Conservation (phyloP, 202 grass and related monocot species). For the Hordeum pubiflorum region DNA sequence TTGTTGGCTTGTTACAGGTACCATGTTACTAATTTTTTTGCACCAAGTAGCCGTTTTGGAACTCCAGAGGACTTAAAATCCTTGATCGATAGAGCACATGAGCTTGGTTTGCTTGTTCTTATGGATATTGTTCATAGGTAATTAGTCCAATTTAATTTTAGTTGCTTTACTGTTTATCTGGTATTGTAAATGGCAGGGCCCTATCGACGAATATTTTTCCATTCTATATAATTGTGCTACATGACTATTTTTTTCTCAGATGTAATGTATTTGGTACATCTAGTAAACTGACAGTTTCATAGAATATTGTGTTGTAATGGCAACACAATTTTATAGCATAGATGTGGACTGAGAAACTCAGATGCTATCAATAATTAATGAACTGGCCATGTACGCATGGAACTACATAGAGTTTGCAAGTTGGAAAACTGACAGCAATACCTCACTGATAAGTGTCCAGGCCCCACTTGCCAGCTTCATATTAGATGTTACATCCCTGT, state of each 20-base stretch:
- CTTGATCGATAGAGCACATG: constrained; percentile 91
- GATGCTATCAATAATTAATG: background rate
- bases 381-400: background rate
- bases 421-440: background rate
- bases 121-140: constrained; percentile 99
- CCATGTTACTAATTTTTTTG: constrained; percentile 98
- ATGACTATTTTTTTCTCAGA: background rate
- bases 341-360: background rate
- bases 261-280: constrained; percentile 11
- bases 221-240: background rate
- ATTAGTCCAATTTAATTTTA: constrained; percentile 21
- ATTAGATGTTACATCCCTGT: background rate
- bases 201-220: background rate
- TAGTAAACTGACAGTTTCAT: background rate
- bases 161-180: constrained; percentile 14
- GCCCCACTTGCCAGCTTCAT: background rate
- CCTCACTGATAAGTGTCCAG: background rate
- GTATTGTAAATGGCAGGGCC: background rate
- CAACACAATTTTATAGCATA: background rate
- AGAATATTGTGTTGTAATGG: background rate
- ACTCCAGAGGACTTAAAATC: constrained; percentile 97
- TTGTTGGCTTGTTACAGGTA: constrained; percentile 51
- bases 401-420: background rate
- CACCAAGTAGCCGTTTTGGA: constrained; percentile 95
- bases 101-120: constrained; percentile 84